A percentile compares a stretch with the other conserved stretches of the same genome.
phyloP scores from a whole-genome alignment of 2,329 filamentous ascomycete species.

The Aureobasidium uvarum region DNA sequence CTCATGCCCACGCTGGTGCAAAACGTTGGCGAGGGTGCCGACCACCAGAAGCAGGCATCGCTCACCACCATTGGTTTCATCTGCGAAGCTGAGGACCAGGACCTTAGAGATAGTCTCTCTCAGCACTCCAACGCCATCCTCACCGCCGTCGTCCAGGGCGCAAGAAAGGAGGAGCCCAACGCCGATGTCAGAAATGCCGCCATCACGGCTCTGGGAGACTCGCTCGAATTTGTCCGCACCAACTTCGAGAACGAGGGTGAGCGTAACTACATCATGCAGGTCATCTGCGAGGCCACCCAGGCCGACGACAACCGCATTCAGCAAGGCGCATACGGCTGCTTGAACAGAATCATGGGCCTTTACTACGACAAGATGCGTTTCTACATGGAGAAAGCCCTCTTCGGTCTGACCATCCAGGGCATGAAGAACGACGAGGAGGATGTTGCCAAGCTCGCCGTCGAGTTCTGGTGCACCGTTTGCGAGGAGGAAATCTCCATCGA shows the following conservation, averaged over 20 bases:
- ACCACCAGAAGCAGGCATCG: conserved; percentile 90
- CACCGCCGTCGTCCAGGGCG: conserved; percentile 95
- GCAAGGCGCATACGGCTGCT: conserved; percentile 91
- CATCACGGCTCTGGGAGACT: conserved; percentile 91
- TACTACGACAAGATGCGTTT: conserved; percentile 99
- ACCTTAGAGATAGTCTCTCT: conserved; percentile 76
- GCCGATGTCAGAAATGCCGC: conserved; percentile 86
- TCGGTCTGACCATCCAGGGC: conserved; percentile 93
- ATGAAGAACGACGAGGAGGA: conserved; percentile 99
- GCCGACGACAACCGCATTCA: conserved; percentile 87
- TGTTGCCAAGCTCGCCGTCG: conserved; percentile 94
- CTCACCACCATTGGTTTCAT: conserved; percentile 97
- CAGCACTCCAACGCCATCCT: conserved; percentile 96
- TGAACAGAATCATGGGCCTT: conserved; percentile 97
- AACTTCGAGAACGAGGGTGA: conserved; percentile 99
- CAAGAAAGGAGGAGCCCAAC: conserved; percentile 93
- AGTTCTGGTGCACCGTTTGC: conserved; percentile 99
- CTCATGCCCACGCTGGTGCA: conserved; percentile 85
- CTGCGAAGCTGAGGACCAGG: conserved; percentile 89
- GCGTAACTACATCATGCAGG: conserved; percentile 99
- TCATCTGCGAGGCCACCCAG: conserved; percentile 98
- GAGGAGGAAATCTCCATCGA: conserved; percentile 98
- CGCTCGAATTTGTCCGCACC: conserved; percentile 93
- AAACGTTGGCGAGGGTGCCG: conserved; percentile 82
- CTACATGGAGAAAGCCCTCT: conserved; percentile 99